Evolutionary conservation across 495 filamentous ascomycete genomes (phyloP).

Genomic region (Podospora pseudopauciseta): DNA sequence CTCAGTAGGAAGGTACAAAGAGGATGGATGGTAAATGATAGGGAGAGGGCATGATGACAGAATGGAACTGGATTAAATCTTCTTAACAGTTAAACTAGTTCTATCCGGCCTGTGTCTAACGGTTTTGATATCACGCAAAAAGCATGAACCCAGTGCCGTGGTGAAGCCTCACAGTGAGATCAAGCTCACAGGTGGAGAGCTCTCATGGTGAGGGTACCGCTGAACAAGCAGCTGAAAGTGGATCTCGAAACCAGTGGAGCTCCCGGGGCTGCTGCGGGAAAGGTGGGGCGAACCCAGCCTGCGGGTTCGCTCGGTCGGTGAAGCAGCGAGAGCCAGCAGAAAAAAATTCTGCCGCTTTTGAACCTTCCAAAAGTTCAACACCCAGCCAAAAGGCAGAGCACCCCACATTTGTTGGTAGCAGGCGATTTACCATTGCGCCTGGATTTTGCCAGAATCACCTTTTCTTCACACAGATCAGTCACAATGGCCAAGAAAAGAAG

Average conservation of each 20-base stretch:
- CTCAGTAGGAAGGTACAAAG: neutral
- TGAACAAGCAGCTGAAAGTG: neutral
- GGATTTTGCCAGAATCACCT: neutral
- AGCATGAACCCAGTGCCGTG: neutral
- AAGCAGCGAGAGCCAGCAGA: neutral
- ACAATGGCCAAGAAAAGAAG: constrained; percentile 84
- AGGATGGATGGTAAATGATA: neutral
- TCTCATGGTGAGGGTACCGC: neutral
- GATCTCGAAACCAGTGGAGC: neutral
- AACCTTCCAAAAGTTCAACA: neutral
- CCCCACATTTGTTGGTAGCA: neutral
- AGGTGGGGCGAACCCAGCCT: constrained; percentile 1
- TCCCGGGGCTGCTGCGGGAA: neutral
- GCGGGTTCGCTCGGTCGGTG: neutral
- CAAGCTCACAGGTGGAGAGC: neutral
- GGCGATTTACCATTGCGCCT: neutral
- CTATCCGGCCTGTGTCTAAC: neutral
- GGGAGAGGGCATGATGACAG: constrained; percentile 1
- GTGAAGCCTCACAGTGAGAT: neutral
- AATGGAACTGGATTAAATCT: neutral
- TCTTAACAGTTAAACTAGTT: neutral
- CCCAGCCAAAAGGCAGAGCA: neutral
- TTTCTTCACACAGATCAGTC: neutral
- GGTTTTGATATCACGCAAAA: neutral
- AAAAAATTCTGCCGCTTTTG: constrained; percentile 12